Percentiles rank a stretch among this genome's conserved stretches.
Conservation (phyloP, 768 basidiomycete genomes). For the Lyophyllum decastes region DNA sequence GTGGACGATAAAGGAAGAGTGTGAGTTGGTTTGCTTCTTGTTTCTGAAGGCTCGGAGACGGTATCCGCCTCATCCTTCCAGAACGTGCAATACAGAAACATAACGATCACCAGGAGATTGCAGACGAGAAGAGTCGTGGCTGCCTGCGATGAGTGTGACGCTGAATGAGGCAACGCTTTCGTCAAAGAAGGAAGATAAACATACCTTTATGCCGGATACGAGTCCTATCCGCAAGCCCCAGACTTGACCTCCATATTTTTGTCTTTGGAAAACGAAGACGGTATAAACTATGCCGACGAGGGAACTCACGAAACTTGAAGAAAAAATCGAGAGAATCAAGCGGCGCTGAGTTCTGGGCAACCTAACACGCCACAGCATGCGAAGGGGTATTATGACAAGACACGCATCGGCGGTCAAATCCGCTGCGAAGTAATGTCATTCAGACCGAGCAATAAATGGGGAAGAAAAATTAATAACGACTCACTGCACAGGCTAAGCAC, state of each 20-base stretch:
- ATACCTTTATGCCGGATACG: slow-evolving; percentile 20
- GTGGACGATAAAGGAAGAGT: not conserved
- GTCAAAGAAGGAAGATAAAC: not conserved
- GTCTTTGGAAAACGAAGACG: slow-evolving; percentile 16
- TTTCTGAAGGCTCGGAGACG: slow-evolving; percentile 13
- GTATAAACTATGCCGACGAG: slow-evolving; percentile 20
- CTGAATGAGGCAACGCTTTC: not conserved
- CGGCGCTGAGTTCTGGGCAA: slow-evolving; percentile 19
- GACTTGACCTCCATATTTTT: slow-evolving; percentile 4
- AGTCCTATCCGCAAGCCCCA: slow-evolving; percentile 9
- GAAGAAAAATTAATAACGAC: not conserved
- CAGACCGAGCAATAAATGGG: not conserved
- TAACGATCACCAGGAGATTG: slow-evolving; percentile 23
- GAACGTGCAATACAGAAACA: slow-evolving; percentile 12
- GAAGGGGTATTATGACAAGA: slow-evolving; percentile 24
- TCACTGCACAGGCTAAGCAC: slow-evolving; percentile 15
- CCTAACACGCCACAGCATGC: slow-evolving; percentile 24
- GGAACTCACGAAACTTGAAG: slow-evolving; percentile 22
- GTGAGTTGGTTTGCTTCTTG: slow-evolving; percentile 8
- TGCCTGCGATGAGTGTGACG: slow-evolving; percentile 8
- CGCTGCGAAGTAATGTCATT: slow-evolving; percentile 18
- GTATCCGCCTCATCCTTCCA: slow-evolving; percentile 9
- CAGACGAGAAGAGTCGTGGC: slow-evolving; percentile 20
- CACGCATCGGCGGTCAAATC: slow-evolving; percentile 25
- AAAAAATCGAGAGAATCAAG: slow-evolving; percentile 26